A percentile compares a stretch with the other conserved stretches of the same genome.
These are phyloP conservation scores for Pisolithus orientalis DNA, from an alignment of 768 basidiomycete genomes.

Conservation along the genomic window DNA sequence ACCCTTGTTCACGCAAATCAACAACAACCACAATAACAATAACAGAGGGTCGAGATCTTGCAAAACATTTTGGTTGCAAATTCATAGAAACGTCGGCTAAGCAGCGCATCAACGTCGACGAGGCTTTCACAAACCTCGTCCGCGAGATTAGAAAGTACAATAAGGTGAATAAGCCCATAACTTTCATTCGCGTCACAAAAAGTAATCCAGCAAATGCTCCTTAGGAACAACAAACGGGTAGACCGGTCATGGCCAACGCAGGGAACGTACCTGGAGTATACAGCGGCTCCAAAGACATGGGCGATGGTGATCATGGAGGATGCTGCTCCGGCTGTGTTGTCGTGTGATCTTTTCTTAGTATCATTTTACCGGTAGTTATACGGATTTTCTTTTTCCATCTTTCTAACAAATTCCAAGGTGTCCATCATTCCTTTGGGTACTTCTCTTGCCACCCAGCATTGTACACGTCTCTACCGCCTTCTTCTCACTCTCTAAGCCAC, in stretches of 20 bases:
- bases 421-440: conserved; percentile 1
- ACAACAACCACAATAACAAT: too few relatives aligned
- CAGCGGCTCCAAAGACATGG: conserved; percentile 34
- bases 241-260: conserved; percentile 49
- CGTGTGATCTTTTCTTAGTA: conserved; percentile 22
- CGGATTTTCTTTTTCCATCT: conserved; percentile 7
- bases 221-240: conserved; percentile 75
- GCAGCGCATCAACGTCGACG: conserved; percentile 93
- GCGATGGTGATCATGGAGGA: conserved; percentile 48
- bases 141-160: conserved; percentile 92
- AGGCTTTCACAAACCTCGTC: conserved; percentile 90
- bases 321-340: conserved; percentile 73
- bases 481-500: conserved; percentile 2
- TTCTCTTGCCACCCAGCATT: conserved; percentile 6
- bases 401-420: background rate
- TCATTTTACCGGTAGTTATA: background rate
- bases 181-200: background rate
- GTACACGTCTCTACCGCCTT: conserved; percentile 9
- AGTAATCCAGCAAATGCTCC: background rate
- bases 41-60: conserved; percentile 93
- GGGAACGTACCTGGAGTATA: conserved; percentile 44
- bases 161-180: conserved; percentile 47
- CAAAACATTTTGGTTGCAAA: conserved; percentile 89
- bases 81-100: conserved; percentile 97
- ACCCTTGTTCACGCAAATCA: too few relatives aligned